Conservation (phyloP, 257 asterid genomes). For the Ballota nigra region DNA sequence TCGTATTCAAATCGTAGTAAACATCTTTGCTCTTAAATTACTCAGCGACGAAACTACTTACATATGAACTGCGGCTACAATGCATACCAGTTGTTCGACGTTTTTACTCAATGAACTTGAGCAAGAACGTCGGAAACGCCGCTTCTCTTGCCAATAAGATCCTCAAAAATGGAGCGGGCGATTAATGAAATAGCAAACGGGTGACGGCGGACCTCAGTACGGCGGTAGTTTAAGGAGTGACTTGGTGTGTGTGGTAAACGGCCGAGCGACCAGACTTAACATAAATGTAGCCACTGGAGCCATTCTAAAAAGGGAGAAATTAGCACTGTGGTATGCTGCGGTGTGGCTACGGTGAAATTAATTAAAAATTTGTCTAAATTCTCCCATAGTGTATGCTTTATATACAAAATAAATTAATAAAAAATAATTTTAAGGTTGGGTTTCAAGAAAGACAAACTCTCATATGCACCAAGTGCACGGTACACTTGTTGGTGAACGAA, state of each 20-base stretch:
- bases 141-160: background rate
- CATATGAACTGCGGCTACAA: background rate
- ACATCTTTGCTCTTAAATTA: background rate
- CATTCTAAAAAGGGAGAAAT: no score
- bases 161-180: background rate
- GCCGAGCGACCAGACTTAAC: no score
- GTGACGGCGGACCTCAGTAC: background rate
- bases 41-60: background rate
- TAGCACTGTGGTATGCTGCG: background rate
- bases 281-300: no score
- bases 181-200: background rate
- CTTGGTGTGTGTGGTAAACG: no score
- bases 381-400: background rate
- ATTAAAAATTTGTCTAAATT: background rate
- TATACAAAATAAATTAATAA: background rate
- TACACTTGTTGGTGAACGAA: no score
- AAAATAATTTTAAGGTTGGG: background rate
- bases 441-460: no score
- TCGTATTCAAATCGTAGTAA: background rate
- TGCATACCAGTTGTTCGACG: constrained; percentile 23
- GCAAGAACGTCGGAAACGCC: constrained; percentile 1
- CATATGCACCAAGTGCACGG: no score
- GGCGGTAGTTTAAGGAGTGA: background rate
- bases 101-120: constrained; percentile 17
- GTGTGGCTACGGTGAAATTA: background rate